Percentiles rank a stretch among this genome's conserved stretches.
Evolutionary conservation across 2,329 filamentous ascomycete species (phyloP).

Genomic region (Fusarium agapanthi): DNA sequence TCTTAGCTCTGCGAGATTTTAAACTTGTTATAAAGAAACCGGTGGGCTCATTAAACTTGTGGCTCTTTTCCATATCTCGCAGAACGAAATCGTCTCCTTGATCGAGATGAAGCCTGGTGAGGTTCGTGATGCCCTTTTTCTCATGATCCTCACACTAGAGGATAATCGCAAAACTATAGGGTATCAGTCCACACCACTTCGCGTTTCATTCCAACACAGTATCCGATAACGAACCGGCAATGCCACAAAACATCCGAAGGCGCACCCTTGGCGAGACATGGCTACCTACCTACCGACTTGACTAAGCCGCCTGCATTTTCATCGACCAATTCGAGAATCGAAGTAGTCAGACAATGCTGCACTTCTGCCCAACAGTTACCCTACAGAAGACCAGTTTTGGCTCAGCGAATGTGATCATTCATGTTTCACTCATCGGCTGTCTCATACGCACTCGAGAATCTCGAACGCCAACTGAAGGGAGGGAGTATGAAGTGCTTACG

Average conservation of each 20-base stretch:
- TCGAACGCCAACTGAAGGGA: slow-evolving; percentile 5
- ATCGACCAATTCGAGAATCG: not conserved
- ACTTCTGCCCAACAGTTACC: not conserved
- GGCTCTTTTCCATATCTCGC: not conserved
- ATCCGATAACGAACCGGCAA: not conserved
- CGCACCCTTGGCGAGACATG: not conserved
- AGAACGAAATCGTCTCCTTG: not conserved
- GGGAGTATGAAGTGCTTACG: not conserved
- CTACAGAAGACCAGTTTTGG: slow-evolving; percentile 2
- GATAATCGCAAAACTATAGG: not conserved
- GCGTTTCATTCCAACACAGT: slow-evolving; percentile 8
- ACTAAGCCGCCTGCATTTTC: not conserved
- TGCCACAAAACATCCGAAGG: not conserved
- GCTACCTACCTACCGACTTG: not conserved
- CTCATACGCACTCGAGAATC: slow-evolving; percentile 5
- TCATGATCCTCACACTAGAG: not conserved
- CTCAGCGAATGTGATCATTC: not conserved
- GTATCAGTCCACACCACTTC: not conserved
- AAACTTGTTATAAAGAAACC: slow-evolving; percentile 13
- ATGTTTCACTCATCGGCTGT: slow-evolving; percentile 3
- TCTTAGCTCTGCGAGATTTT: not conserved
- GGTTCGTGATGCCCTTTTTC: not conserved
- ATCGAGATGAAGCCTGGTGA: not conserved
- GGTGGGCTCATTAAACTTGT: slow-evolving; percentile 23
- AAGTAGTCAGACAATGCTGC: slow-evolving; percentile 4